Base-by-base conservation (phyloP, 169 alveolate species). In the Eimeria zaria region DNA sequence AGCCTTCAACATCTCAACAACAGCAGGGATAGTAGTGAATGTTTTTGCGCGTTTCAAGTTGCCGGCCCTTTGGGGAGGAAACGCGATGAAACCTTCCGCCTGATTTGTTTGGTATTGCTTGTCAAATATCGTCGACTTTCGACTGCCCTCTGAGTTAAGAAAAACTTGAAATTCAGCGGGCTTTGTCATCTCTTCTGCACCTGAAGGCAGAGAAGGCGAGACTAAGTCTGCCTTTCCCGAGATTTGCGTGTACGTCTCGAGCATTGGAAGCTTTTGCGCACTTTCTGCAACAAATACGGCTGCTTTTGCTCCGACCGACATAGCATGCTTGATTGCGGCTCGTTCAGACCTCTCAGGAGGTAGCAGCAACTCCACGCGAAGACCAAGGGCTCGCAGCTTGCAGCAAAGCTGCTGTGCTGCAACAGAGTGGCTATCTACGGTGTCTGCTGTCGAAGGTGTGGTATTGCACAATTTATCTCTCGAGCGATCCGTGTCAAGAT, bases 311-410 rank as follows among this genome's bases (percentile, higher is more conserved):
- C 81, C 81, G n/a, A 87, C 48, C n/a, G 93, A 58, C 41, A 48
- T 58, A 9, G 93, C 93, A 83, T 87, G 93, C 73, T 62, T 87
- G 53, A 87, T 60, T 14, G 80, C 36, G 60, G 83, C 83, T 58
- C 64, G 60, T 27, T 36, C 60, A 41, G 93, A 44, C 80, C 93
- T 69, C 36, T 62, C 64, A 22, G 81, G 93, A 16, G 93, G 93
- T 83, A 87, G 93, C 83, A 87, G 51, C 27, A 87, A 71, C 83
- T 87, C 93, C 62, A 87, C 93, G 62, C 93, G 78, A 27, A 87
- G 81, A 30, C 93, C 93, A 27, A 20, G 78, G 64, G 41, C 80
- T 51, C 93, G 64, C 81, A 87, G 67, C 64, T 62, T 87, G 62
- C 93, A 87, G 81, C 93, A 87, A n/a, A 87, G 81, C n/a, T 39